phyloP scores from a whole-genome alignment of 495 filamentous ascomycete genomes.

The Cercophora samala region DNA sequence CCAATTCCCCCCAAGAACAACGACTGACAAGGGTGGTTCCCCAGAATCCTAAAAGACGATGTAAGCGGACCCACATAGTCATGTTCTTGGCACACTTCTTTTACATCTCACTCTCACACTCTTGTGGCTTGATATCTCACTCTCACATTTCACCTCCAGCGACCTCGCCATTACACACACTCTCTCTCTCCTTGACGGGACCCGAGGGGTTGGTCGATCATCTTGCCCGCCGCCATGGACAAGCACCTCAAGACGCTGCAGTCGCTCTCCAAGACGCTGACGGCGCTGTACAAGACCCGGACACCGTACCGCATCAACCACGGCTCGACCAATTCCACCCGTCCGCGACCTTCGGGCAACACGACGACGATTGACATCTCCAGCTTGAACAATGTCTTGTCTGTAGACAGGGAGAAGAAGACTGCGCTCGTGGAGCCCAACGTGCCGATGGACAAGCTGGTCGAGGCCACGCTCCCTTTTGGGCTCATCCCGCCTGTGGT shows the following conservation, averaged over 20 bases:
- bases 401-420: conserved; percentile 43
- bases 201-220: too few relatives aligned
- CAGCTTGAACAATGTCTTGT: conserved; percentile 51
- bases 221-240: conserved; percentile 23
- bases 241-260: conserved; percentile 25
- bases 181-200: not conserved
- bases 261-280: conserved; percentile 43
- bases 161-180: not conserved
- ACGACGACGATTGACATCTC: conserved; percentile 49
- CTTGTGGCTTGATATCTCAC: conserved; percentile 1
- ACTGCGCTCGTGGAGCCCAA: conserved; percentile 60
- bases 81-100: not conserved
- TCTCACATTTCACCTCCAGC: not conserved
- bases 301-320: conserved; percentile 73
- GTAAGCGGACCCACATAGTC: conserved; percentile 15
- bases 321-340: conserved; percentile 72
- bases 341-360: conserved; percentile 42
- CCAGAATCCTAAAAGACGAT: not conserved
- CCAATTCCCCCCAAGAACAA: too few relatives aligned
- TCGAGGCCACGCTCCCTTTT: conserved; percentile 48
- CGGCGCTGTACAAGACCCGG: conserved; percentile 52
- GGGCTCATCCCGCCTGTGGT: conserved; percentile 57
- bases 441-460: conserved; percentile 60
- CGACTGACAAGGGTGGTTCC: not conserved
- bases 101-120: conserved; percentile 5